Evolutionary conservation across 176 grass and related monocot genomes (phyloP), one percentile per base, ranked within the genome.

Genomic region (Carex myosuroides): DNA sequence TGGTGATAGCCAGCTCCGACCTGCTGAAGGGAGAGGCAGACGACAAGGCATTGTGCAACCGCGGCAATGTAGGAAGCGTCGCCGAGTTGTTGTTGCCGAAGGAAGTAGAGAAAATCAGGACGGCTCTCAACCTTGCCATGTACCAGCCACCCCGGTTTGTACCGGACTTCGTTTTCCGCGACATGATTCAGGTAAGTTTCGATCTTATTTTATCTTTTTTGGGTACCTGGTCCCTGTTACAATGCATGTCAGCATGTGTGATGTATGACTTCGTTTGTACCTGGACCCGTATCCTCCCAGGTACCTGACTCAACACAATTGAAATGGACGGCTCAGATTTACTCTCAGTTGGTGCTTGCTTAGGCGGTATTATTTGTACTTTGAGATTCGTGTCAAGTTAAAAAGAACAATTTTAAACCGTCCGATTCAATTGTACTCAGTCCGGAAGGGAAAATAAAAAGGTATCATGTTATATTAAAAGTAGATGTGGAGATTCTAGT

Each of bases 1-100:
- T 94, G 70, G 92, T 92, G 60, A 90, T 94, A 50, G 86, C 94
- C 13, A 97, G 83, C 85, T 94, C 94, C 78, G 79, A 94, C 67
- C 42, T 97, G 79, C 85, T 97, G 32, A 97, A 91, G 87, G 87
- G 85, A 22, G 69, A 75, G 29, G 94, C 70, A 3, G 94, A 92
- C 72, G 92, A 92, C 79, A 5, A 60, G 61, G 85, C 70, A 53
- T 53, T 94, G 18, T 64, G 83, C 26, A 9, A 71, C 81, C 87
- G 94, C 10, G 85, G 81, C 44, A 87, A 91, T 42, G 70, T 82
- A 7, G 46, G 62, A 44, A 60, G 64, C 22, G 17, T 75, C 8
- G 83, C 78, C 0, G 87, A 91, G 57, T 1, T 97, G 78, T 83
- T 97, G 41, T 59, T 94, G 67, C 92, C 92, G 20, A 87, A 71